A percentile compares a stretch with the other conserved stretches of the same genome.
These are phyloP conservation scores for Leucosporidium scottii DNA, from an alignment of 768 basidiomycete genomes.

Conservation along the genomic window DNA sequence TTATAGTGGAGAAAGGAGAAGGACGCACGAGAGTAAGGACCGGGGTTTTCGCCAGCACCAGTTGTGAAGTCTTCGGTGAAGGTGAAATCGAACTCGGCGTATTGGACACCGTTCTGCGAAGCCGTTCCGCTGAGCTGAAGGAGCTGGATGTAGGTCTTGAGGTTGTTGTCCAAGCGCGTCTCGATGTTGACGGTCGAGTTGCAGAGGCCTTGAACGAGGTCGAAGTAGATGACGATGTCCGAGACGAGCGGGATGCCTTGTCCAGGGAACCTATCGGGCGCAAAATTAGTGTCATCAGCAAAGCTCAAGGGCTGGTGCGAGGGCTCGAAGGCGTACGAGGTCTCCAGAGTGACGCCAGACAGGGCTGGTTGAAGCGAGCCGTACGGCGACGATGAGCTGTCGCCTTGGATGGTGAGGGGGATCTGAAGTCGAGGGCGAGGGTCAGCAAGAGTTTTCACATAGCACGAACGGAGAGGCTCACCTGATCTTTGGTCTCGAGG, in stretches of 20 bases:
- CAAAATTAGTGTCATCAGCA: background rate
- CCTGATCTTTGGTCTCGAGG: slow-evolving; percentile 50
- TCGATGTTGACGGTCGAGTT: background rate
- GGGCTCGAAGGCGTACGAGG: slow-evolving; percentile 2
- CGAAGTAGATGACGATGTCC: slow-evolving; percentile 52
- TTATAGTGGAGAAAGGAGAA: no score
- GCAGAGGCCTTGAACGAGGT: slow-evolving; percentile 45
- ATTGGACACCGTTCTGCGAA: slow-evolving; percentile 52
- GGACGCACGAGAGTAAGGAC: slow-evolving; percentile 47
- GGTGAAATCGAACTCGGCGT: slow-evolving; percentile 57
- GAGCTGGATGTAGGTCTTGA: slow-evolving; percentile 54
- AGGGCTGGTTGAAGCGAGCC: slow-evolving; percentile 55
- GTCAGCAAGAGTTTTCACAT: no score
- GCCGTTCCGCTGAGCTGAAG: slow-evolving; percentile 51
- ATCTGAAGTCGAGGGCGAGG: background rate
- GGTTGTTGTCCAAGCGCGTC: slow-evolving; percentile 39
- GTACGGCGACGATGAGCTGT: slow-evolving; percentile 57
- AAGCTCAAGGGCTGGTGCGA: background rate
- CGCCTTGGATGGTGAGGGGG: slow-evolving; percentile 47
- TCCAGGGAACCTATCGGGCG: slow-evolving; percentile 8
- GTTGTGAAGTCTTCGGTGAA: slow-evolving; percentile 52
- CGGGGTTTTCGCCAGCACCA: slow-evolving; percentile 46
- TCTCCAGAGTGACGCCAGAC: slow-evolving; percentile 52
- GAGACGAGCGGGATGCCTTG: slow-evolving; percentile 43
- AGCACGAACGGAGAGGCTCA: slow-evolving; percentile 49